Conservation (phyloP, 2,329 filamentous ascomycete genomes). For the Raffaelea arxii region DNA sequence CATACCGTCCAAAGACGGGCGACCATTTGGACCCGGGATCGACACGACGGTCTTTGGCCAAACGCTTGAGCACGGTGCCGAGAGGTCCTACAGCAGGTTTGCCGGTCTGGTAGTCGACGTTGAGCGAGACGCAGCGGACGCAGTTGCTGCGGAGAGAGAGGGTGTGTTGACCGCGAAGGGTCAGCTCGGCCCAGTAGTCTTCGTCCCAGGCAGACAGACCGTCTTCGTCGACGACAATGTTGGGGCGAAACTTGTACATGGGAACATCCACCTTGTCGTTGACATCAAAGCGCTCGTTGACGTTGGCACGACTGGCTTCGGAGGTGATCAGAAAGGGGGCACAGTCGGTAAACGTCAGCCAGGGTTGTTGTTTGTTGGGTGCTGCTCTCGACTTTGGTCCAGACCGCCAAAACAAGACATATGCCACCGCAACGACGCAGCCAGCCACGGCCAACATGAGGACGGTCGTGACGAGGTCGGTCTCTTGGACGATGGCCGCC, state of each 20-base stretch:
- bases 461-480: too few species aligned
- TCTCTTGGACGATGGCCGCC: too few species aligned
- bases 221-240: constrained; percentile 53
- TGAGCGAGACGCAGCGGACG: constrained; percentile 57
- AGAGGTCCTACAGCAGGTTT: constrained; percentile 43
- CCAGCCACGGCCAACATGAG: too few species aligned
- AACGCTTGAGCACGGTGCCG: constrained; percentile 56
- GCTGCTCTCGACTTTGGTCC: too few species aligned
- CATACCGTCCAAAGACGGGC: constrained; percentile 66
- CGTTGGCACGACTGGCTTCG: constrained; percentile 57
- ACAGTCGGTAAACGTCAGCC: constrained; percentile 37
- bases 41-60: constrained; percentile 61
- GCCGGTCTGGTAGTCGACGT: constrained; percentile 62
- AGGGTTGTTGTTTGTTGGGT: too few species aligned
- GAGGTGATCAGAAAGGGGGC: constrained; percentile 68
- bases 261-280: constrained; percentile 39
- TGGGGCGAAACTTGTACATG: constrained; percentile 62
- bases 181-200: constrained; percentile 61
- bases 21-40: constrained; percentile 58
- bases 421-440: too few species aligned
- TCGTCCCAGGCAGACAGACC: constrained; percentile 63
- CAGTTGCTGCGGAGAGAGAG: constrained; percentile 61
- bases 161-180: constrained; percentile 14
- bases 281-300: constrained; percentile 46
- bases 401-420: too few species aligned